A percentile compares a stretch with the other conserved stretches of the same genome.
phyloP scores from a whole-genome alignment of 2,329 filamentous ascomycete genomes.

The Ceratocystiopsis sp. region DNA sequence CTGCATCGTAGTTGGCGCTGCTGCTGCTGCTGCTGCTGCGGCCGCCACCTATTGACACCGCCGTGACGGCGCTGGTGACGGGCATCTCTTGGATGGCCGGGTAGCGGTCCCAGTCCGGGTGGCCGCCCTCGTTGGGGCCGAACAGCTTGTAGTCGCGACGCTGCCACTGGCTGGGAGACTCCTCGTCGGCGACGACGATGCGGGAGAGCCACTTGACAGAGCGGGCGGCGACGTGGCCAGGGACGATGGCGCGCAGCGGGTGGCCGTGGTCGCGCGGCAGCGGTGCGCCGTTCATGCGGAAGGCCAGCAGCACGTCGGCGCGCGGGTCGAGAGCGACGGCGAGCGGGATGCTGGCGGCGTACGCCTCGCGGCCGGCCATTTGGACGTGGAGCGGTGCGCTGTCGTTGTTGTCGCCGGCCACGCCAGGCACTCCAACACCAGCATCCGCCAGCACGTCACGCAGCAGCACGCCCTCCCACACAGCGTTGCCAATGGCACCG shows the following conservation, averaged over 20 bases:
- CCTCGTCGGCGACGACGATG: slow-evolving; percentile 47
- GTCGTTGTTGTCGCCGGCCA: neutral
- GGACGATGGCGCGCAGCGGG: slow-evolving; percentile 43
- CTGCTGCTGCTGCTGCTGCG: too few species aligned
- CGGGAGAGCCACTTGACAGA: slow-evolving; percentile 54
- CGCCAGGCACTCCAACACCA: slow-evolving; percentile 22
- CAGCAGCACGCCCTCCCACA: slow-evolving; percentile 39
- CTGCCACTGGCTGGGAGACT: slow-evolving; percentile 49
- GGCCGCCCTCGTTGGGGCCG: slow-evolving; percentile 40
- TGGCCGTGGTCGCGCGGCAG: slow-evolving; percentile 50
- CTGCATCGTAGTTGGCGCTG: too few species aligned
- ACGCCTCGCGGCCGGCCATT: slow-evolving; percentile 42
- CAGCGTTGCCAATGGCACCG: slow-evolving; percentile 42
- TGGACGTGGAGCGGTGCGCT: slow-evolving; percentile 38
- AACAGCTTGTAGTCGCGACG: slow-evolving; percentile 53
- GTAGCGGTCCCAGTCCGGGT: slow-evolving; percentile 44
- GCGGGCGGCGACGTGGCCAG: slow-evolving; percentile 48
- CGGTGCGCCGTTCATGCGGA: slow-evolving; percentile 47
- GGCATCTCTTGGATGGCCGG: slow-evolving; percentile 53
- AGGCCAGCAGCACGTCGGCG: slow-evolving; percentile 49
- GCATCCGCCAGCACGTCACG: slow-evolving; percentile 39
- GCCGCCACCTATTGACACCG: slow-evolving; percentile 22
- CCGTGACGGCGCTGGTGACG: slow-evolving; percentile 49
- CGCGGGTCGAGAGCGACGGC: slow-evolving; percentile 38
- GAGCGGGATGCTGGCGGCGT: slow-evolving; percentile 44